Percentiles rank a stretch among this genome's conserved stretches.
These are phyloP conservation scores for Wickerhamiella alocasiicola DNA, from an alignment of 805 yeast species.

Conservation along the genomic window DNA sequence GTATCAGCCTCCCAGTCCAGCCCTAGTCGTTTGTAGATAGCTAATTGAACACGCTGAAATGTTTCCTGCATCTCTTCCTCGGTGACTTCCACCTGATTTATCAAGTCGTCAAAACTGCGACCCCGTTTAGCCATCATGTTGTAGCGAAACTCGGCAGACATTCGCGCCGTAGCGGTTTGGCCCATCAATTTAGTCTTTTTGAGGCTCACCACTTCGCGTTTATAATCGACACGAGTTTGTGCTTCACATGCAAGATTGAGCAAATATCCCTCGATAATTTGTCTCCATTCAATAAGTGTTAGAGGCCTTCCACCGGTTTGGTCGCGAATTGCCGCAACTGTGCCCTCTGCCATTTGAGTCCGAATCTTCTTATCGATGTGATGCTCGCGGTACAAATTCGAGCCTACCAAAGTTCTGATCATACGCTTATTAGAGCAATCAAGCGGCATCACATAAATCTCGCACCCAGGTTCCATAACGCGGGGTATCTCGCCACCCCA, in stretches of 20 bases:
- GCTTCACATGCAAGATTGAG: slow-evolving; percentile 56
- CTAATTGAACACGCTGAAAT: slow-evolving; percentile 40
- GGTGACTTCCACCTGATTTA: slow-evolving; percentile 5
- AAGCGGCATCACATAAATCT: slow-evolving; percentile 41
- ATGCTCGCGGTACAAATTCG: slow-evolving; percentile 46
- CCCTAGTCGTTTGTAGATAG: slow-evolving; percentile 46
- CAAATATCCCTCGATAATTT: slow-evolving; percentile 56
- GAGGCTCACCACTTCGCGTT: slow-evolving; percentile 31
- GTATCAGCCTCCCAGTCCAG: slow-evolving; percentile 39
- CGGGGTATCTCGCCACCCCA: slow-evolving; percentile 44
- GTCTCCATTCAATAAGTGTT: slow-evolving; percentile 57
- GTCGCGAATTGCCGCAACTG: slow-evolving; percentile 40
- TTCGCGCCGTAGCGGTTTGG: slow-evolving; percentile 11
- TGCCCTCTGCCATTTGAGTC: slow-evolving; percentile 47
- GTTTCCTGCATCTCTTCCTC: slow-evolving; percentile 30
- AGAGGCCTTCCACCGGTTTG: slow-evolving; percentile 21
- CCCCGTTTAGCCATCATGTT: slow-evolving; percentile 26
- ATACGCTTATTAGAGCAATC: slow-evolving; percentile 26
- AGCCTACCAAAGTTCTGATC: slow-evolving; percentile 6
- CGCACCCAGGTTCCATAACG: slow-evolving; percentile 30
- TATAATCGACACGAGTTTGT: slow-evolving; percentile 57
- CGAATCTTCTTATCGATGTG: slow-evolving; percentile 42
- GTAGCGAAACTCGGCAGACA: slow-evolving; percentile 24
- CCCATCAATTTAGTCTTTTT: slow-evolving; percentile 15
- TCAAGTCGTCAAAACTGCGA: slow-evolving; percentile 15